Evolutionary conservation across 805 yeast genomes (phyloP), one percentile per base, ranked within the genome.

Genomic region (Sugiyamaella smithiae): DNA sequence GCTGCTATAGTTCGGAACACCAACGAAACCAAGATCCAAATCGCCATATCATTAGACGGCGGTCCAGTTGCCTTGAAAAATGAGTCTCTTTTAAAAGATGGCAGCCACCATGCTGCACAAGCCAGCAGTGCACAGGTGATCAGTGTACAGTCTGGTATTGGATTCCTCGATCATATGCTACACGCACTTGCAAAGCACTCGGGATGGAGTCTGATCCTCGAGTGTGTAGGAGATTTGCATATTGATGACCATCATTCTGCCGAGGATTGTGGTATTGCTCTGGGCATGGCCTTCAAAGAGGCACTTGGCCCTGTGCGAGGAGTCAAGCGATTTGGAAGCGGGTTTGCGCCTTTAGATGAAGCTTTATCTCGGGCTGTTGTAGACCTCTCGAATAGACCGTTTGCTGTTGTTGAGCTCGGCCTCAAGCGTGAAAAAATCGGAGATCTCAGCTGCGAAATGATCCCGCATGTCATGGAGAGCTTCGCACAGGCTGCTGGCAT

Each of bases 201-300:
- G 1, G 98, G 98, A 14, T 93, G 98, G 99, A 87, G 96, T 9
- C 64, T 93, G 49, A 73, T 87, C 28, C 77, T 93, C 16, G 95
- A 85, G 64, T 91, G 98, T 68, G 78, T 84, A 50, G 99, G 99
- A 40, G 99, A 93, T 66, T 72, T 89, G 58, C 95, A 89, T 67
- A 90, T 93, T 47, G 99, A 93, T 67, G 99, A 93, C 68, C 99
- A 93, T 67, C 99, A 93, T 69, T 82, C 96, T 1, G 85, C 96
- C 3, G 99, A 93, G 67, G 99, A 93, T 69, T 88, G 88, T 54
- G 97, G 91, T 40, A 88, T 93, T 58, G 89, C 97, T 0, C 71
- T 93, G 28, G 99, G 99, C 6, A 73, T 74, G 60, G 93, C 97
- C 6, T 89, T 93, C 72, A 85, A 88, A 61, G 70, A 84, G 58